Evolutionary conservation across 352 stramenopile genomes (phyloP).

Genomic region (Phytophthora pseudosyringae): DNA sequence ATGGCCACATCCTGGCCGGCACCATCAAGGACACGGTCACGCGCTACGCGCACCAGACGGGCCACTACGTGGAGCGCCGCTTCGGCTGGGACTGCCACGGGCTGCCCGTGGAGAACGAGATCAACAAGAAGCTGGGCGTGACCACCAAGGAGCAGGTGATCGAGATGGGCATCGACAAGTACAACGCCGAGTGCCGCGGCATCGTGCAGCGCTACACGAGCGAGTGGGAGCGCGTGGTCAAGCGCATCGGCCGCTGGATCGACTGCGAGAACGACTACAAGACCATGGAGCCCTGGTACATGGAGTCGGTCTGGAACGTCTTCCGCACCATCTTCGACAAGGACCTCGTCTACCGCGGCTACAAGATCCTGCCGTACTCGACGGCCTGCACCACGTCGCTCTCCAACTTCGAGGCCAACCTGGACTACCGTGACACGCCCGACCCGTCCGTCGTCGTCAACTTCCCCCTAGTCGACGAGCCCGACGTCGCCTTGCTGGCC

Average conservation of each 20-base stretch:
- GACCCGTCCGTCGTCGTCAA: slow-evolving; percentile 98
- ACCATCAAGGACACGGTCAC: slow-evolving; percentile 99
- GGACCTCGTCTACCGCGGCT: slow-evolving; percentile 98
- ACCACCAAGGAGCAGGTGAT: slow-evolving; percentile 97
- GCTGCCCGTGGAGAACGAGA: slow-evolving; percentile 99
- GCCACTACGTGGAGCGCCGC: slow-evolving; percentile 96
- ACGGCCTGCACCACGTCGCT: slow-evolving; percentile 98
- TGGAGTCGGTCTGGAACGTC: slow-evolving; percentile 99
- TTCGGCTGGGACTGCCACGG: slow-evolving; percentile 99
- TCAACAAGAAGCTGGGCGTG: slow-evolving; percentile 99
- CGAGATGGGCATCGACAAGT: slow-evolving; percentile 98
- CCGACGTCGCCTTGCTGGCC: slow-evolving; percentile 90
- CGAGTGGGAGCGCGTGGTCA: slow-evolving; percentile 99
- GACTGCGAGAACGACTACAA: slow-evolving; percentile 99
- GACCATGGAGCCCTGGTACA: slow-evolving; percentile 99
- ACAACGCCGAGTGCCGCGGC: slow-evolving; percentile 98
- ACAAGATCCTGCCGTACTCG: slow-evolving; percentile 99
- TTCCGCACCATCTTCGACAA: slow-evolving; percentile 99
- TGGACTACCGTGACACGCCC: slow-evolving; percentile 99
- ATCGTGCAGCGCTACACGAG: slow-evolving; percentile 99
- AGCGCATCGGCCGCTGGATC: slow-evolving; percentile 98
- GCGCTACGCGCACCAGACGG: slow-evolving; percentile 98
- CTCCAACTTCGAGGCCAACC: slow-evolving; percentile 99
- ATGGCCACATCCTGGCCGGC: slow-evolving; percentile 98
- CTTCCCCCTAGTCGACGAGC: slow-evolving; percentile 94